Evolutionary conservation across 441 rosid species (phyloP).

Genomic region (Erodium moschatum): DNA sequence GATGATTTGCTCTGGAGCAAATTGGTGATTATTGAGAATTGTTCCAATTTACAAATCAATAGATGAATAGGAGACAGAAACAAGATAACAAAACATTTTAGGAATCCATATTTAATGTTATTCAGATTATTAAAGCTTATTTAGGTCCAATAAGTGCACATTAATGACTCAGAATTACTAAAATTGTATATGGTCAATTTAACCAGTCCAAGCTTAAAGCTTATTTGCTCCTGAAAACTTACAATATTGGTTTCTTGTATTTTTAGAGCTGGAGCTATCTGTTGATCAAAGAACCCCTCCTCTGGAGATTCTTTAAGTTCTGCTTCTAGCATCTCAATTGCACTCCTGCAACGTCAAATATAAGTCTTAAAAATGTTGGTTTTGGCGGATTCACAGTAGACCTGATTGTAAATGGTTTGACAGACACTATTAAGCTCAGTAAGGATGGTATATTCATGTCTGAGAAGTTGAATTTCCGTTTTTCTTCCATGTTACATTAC

Average conservation of each 20-base stretch:
- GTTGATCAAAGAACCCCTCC: conserved; percentile 9
- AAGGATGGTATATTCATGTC: neutral
- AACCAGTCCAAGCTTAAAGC: neutral
- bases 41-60: neutral
- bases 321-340: conserved; percentile 64
- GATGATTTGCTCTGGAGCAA: neutral
- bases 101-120: neutral
- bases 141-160: neutral
- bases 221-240: conserved; percentile 10
- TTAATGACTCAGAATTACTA: neutral
- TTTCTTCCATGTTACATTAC: neutral
- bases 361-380: conserved; percentile 10
- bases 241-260: conserved; percentile 17
- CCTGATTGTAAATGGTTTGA: neutral
- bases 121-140: neutral
- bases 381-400: neutral
- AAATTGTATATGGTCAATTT: neutral
- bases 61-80: neutral
- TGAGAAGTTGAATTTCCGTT: neutral
- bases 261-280: conserved; percentile 6
- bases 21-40: neutral
- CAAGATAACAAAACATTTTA: too few relatives aligned
- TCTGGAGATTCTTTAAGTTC: conserved; percentile 39
- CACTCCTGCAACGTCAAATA: conserved; percentile 43
- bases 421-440: neutral